These are phyloP conservation scores for Boletus patriciae DNA, from an alignment of 768 basidiomycete species.

Conservation along the genomic window DNA sequence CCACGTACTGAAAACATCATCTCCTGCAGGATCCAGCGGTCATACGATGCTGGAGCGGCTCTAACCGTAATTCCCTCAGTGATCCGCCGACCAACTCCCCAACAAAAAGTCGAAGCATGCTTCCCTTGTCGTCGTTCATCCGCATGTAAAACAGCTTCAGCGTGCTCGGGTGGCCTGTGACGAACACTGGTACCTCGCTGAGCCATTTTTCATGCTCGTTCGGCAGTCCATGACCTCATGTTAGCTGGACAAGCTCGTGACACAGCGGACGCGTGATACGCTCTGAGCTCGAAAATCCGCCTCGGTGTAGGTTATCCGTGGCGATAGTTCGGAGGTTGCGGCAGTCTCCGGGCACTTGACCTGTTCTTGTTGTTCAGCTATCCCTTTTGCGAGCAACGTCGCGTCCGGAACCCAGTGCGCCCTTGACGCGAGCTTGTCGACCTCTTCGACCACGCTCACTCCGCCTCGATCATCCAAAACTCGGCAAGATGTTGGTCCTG, in stretches of 20 bases:
- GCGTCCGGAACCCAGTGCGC: conserved; percentile 34
- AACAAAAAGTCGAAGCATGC: conserved; percentile 95
- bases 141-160: conserved; percentile 99
- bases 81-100: conserved; percentile 95
- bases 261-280: conserved; percentile 30
- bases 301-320: conserved; percentile 73
- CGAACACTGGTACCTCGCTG: conserved; percentile 81
- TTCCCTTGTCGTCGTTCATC: conserved; percentile 50
- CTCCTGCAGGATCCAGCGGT: conserved; percentile 40
- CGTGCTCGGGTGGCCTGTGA: conserved; percentile 80
- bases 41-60: conserved; percentile 54
- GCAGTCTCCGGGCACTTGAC: conserved; percentile 38
- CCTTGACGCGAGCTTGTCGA: conserved; percentile 52
- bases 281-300: conserved; percentile 61
- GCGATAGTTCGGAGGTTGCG: conserved; percentile 51
- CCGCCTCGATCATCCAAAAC: conserved; percentile 99
- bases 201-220: conserved; percentile 95
- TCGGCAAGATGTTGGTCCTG: conserved; percentile 82
- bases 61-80: conserved; percentile 73
- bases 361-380: conserved; percentile 36
- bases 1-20: conserved; percentile 66
- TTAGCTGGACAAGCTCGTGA: conserved; percentile 35
- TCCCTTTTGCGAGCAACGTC: conserved; percentile 37
- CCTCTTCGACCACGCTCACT: conserved; percentile 64
- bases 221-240: conserved; percentile 71